A percentile compares a stretch with the other conserved stretches of the same genome.
phyloP scores from a whole-genome alignment of 805 yeast species.

The Cyberlindnera saturnus region DNA sequence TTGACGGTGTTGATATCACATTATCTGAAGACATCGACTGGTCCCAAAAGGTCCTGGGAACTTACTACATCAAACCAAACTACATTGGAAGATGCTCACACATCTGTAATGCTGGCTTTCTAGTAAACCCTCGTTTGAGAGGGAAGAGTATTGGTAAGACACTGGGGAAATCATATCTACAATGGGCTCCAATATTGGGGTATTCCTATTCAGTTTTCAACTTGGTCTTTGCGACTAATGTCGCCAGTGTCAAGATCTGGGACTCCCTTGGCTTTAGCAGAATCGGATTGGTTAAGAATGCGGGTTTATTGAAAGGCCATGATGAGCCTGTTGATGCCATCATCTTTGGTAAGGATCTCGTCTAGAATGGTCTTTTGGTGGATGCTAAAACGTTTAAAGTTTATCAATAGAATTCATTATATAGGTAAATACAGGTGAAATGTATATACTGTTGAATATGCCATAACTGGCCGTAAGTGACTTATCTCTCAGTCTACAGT shows the following conservation, averaged over 20 bases:
- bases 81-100: constrained; percentile 82
- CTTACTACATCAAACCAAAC: constrained; percentile 81
- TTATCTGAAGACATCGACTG: constrained; percentile 29
- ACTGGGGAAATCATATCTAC: constrained; percentile 62
- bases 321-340: constrained; percentile 67
- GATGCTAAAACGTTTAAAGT: constrained; percentile 8
- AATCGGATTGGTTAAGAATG: constrained; percentile 71
- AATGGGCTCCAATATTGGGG: constrained; percentile 74
- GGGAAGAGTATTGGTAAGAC: constrained; percentile 65
- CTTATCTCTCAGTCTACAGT: too few relatives aligned
- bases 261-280: constrained; percentile 75
- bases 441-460: too few relatives aligned
- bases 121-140: constrained; percentile 54
- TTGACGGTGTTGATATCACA: constrained; percentile 34
- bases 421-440: too few relatives aligned
- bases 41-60: constrained; percentile 53
- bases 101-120: constrained; percentile 81
- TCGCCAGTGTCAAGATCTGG: constrained; percentile 76
- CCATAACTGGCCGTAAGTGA: too few relatives aligned
- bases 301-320: constrained; percentile 62
- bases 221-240: constrained; percentile 76
- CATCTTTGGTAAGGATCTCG: constrained; percentile 53
- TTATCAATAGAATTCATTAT: too few relatives aligned
- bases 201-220: constrained; percentile 82
- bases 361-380: constrained; percentile 4